Evolutionary conservation across 2,329 filamentous ascomycete genomes (phyloP).

Genomic region (Alternaria hordeiaustralica): DNA sequence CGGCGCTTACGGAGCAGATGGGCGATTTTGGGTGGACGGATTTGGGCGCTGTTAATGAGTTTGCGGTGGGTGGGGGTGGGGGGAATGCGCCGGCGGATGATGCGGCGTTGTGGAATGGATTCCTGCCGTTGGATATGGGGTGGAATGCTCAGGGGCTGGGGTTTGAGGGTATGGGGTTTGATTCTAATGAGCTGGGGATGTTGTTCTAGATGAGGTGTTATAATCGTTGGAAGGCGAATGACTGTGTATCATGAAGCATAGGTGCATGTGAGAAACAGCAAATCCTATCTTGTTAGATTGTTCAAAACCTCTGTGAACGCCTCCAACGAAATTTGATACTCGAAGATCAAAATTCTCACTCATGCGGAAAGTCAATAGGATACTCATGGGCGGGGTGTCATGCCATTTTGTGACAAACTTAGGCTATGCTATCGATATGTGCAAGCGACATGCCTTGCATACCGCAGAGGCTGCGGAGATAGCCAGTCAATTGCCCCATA

Average conservation of each 20-base stretch:
- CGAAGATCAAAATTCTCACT: background rate
- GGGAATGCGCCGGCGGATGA: constrained; percentile 34
- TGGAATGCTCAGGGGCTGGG: constrained; percentile 41
- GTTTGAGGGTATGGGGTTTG: constrained; percentile 40
- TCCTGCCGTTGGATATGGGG: constrained; percentile 48
- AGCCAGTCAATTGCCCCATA: background rate
- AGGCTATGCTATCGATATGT: background rate
- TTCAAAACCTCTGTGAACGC: background rate
- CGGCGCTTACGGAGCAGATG: constrained; percentile 54
- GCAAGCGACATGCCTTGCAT: background rate
- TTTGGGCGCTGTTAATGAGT: constrained; percentile 56
- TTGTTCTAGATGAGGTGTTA: constrained; percentile 16
- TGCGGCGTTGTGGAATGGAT: constrained; percentile 43
- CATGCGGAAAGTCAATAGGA: background rate
- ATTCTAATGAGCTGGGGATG: constrained; percentile 37
- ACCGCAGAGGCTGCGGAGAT: background rate
- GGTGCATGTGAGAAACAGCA: background rate
- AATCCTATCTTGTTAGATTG: background rate
- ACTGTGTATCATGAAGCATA: background rate
- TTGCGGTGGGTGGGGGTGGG: constrained; percentile 53
- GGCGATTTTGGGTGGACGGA: constrained; percentile 60
- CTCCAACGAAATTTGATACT: background rate
- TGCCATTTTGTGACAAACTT: background rate
- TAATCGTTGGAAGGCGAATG: background rate
- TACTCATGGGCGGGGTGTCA: background rate